Evolutionary conservation across 306 rosid genomes (phyloP), one percentile per base, ranked within the genome.

Genomic region (Sindora glabra): DNA sequence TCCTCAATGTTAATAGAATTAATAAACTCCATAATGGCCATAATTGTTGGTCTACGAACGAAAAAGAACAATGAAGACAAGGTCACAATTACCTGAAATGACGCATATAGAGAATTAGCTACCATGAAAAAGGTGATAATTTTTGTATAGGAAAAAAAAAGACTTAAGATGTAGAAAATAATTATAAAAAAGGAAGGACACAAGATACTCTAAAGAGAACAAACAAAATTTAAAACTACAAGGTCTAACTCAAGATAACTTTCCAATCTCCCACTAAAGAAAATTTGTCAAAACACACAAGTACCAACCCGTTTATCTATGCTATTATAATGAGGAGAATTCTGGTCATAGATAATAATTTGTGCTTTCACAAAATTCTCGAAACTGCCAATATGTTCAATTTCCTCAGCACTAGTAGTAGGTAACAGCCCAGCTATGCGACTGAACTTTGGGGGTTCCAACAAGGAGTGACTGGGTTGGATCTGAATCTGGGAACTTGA

Each of bases 331-430:
- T 59, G 77, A 69, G 90, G 81, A 78, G 99, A 92, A 68, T 73
- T 86, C 72, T 70, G 85, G 48, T 92, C 87, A 66, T 58, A 83
- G 47, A 83, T 72, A 54, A 84, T 72, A 63, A 92, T 64, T 67
- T 92, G 99, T 70, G 96, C 99, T 74, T 81, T 92, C 60, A 92
- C 89, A 74, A 92, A 92, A 77, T 84, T 86, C 70, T 92, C 86
- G 79, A 78, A 57, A 18, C 77, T 66, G 70, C 75, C 89, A 65
- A 68, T 41, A 16, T 64, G 76, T 63, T 78, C 80, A 17, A 48
- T 67, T 15, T 80, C 86, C 75, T 34, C 68, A 13, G 55, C 47
- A 32, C 73, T 68, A 29, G 74, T 67, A 69, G 57, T 50, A 48
- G 96, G 96, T 56, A 92, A 89, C 54, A 88, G 83, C 59, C 95